Conservation (phyloP, 805 yeast species). For the Kazachstania martiniae region DNA sequence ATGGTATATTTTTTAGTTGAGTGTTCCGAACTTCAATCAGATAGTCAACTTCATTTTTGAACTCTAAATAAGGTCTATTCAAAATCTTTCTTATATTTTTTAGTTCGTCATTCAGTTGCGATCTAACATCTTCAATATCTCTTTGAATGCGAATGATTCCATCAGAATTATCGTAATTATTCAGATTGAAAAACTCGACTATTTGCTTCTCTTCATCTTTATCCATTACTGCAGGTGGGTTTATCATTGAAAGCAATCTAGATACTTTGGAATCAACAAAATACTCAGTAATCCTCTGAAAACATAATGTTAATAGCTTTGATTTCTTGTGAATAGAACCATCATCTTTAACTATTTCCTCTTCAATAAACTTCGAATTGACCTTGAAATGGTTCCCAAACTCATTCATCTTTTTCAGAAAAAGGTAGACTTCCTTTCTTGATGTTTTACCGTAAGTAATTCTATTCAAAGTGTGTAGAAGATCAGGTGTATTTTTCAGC, state of each 20-base stretch:
- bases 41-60: slow-evolving; percentile 55
- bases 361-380: slow-evolving; percentile 22
- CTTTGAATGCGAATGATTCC: slow-evolving; percentile 29
- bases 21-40: slow-evolving; percentile 64
- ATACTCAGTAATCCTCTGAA: slow-evolving; percentile 30
- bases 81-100: slow-evolving; percentile 33
- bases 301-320: slow-evolving; percentile 29
- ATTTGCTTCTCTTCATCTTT: slow-evolving; percentile 37
- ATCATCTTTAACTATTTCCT: slow-evolving; percentile 13
- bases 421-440: slow-evolving; percentile 48
- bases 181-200: slow-evolving; percentile 32
- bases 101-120: slow-evolving; percentile 44
- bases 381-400: slow-evolving; percentile 26
- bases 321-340: slow-evolving; percentile 18
- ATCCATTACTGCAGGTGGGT: slow-evolving; percentile 41
- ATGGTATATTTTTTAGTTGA: slow-evolving; percentile 49
- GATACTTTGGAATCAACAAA: slow-evolving; percentile 27
- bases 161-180: slow-evolving; percentile 30
- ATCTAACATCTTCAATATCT: slow-evolving; percentile 35
- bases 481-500: slow-evolving; percentile 38
- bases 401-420: slow-evolving; percentile 36
- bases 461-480: slow-evolving; percentile 46
- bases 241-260: slow-evolving; percentile 38
- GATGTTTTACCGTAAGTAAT: slow-evolving; percentile 49
- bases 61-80: slow-evolving; percentile 47